Evolutionary conservation across 2,329 filamentous ascomycete genomes (phyloP).

Genomic region (Colletotrichum spinosum): DNA sequence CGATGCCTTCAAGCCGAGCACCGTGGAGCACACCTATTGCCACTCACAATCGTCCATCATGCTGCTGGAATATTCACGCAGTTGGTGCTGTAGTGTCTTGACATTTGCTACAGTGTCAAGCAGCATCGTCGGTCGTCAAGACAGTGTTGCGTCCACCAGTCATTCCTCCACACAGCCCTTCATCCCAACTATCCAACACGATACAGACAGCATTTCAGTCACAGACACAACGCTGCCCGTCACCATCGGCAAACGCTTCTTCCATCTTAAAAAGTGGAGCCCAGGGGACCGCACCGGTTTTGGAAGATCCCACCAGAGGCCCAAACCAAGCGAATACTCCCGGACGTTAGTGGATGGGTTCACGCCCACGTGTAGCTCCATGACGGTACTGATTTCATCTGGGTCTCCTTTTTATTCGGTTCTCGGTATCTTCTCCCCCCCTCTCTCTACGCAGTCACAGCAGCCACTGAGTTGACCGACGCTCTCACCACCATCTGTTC

Average conservation of each 20-base stretch:
- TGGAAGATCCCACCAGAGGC: constrained; percentile 22
- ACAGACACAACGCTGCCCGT: constrained; percentile 21
- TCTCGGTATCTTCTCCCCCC: constrained; percentile 1
- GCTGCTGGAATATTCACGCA: no score
- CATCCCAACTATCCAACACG: neutral
- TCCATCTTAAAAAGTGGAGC: constrained; percentile 38
- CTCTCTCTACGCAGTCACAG: constrained; percentile 15
- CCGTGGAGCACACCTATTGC: neutral
- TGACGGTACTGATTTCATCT: neutral
- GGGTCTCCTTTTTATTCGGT: neutral
- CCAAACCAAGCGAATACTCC: constrained; percentile 25
- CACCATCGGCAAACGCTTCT: constrained; percentile 37
- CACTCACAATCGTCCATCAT: no score
- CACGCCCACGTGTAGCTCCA: constrained; percentile 14
- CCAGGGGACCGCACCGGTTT: constrained; percentile 37
- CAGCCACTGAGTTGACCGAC: neutral
- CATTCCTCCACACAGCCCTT: no score
- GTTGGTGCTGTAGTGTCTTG: no score
- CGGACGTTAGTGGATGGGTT: neutral
- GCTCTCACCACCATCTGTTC: neutral
- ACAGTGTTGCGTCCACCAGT: neutral
- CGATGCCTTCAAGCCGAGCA: constrained; percentile 7
- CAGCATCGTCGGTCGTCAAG: no score
- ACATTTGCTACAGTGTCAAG: no score
- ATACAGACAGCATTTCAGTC: constrained; percentile 7